phyloP scores from a whole-genome alignment of 1,284 basidiomycete species.

The Butyriboletus appendiculatus region DNA sequence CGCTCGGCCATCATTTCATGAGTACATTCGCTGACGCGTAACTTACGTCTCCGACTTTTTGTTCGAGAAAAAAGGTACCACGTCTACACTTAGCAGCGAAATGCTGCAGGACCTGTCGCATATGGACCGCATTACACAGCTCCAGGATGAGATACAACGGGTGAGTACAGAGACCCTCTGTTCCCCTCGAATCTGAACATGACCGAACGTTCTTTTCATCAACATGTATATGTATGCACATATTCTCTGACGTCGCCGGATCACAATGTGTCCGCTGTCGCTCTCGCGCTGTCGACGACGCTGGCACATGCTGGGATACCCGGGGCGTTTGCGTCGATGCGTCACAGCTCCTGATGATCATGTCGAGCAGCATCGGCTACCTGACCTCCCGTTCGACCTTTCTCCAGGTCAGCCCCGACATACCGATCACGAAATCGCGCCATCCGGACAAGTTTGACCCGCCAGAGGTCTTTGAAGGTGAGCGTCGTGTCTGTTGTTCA shows the following conservation, averaged over 20 bases:
- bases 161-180: constrained; percentile 37
- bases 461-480: constrained; percentile 66
- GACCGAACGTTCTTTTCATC: not conserved
- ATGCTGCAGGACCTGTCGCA: constrained; percentile 86
- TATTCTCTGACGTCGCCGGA: not conserved
- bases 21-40: constrained; percentile 3
- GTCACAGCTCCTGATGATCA: constrained; percentile 73
- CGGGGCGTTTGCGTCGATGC: no score
- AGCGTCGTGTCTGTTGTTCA: not conserved
- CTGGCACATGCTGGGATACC: not conserved
- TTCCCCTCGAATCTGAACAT: not conserved
- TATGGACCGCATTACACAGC: constrained; percentile 88
- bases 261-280: not conserved
- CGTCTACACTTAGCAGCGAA: constrained; percentile 38
- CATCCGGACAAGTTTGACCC: constrained; percentile 69
- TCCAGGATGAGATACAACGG: constrained; percentile 86
- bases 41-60: constrained; percentile 10
- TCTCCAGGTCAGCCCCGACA: constrained; percentile 65
- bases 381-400: constrained; percentile 74
- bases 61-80: not conserved
- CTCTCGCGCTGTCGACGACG: not conserved
- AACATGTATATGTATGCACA: not conserved
- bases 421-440: constrained; percentile 75
- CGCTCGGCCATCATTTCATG: constrained; percentile 6
- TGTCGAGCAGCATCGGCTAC: constrained; percentile 76